These are phyloP conservation scores for Aspergillus glaucus DNA, from an alignment of 2,329 filamentous ascomycete species.

Conservation along the genomic window DNA sequence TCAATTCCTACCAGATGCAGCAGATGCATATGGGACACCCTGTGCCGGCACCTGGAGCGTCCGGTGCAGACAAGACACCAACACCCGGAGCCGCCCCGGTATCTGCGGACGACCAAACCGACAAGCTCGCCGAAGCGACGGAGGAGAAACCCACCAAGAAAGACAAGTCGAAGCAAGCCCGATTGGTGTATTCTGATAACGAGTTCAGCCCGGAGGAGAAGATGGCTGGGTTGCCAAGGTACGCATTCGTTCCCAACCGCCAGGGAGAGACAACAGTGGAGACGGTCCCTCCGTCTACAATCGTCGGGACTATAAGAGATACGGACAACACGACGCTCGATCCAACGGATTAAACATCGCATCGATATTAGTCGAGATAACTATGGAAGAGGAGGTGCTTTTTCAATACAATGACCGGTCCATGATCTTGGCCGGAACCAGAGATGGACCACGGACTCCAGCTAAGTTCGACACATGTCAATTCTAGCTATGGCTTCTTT, in stretches of 20 bases:
- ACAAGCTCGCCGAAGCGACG: slow-evolving; percentile 33
- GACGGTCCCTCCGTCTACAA: slow-evolving; percentile 28
- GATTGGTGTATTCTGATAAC: slow-evolving; percentile 76
- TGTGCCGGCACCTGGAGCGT: slow-evolving; percentile 17
- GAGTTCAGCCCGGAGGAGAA: slow-evolving; percentile 81
- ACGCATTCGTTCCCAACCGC: slow-evolving; percentile 56
- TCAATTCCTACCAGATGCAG: slow-evolving; percentile 51
- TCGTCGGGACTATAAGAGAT: slow-evolving; percentile 27
- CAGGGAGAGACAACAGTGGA: slow-evolving; percentile 31
- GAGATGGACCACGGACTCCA: slow-evolving; percentile 22
- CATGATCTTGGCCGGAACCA: neutral
- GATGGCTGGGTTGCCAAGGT: slow-evolving; percentile 72
- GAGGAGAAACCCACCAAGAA: slow-evolving; percentile 63
- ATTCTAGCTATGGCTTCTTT: slow-evolving; percentile 23
- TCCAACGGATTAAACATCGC: slow-evolving; percentile 20
- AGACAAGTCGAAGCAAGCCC: slow-evolving; percentile 57
- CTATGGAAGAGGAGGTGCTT: neutral
- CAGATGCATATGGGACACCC: slow-evolving; percentile 51
- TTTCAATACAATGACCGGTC: neutral
- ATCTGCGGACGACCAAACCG: slow-evolving; percentile 35
- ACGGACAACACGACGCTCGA: slow-evolving; percentile 32
- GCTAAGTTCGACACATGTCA: slow-evolving; percentile 35
- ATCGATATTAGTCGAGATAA: neutral
- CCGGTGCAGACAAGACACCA: slow-evolving; percentile 24
- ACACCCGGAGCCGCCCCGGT: slow-evolving; percentile 22